These are phyloP conservation scores for Viola odorata DNA, from an alignment of 345 rosid genomes.

Conservation along the genomic window DNA sequence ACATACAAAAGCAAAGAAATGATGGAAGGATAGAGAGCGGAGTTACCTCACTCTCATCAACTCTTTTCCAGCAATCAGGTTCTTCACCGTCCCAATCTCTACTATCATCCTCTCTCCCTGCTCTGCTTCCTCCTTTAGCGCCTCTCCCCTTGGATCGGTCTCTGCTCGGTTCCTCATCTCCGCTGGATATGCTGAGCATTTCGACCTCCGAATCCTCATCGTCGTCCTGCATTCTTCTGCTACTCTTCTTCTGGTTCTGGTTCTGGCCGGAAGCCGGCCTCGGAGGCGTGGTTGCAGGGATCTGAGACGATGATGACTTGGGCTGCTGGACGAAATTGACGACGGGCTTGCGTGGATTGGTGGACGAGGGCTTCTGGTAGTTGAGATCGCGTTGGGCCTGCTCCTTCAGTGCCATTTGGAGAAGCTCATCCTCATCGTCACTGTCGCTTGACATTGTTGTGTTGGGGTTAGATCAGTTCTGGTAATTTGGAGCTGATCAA, in stretches of 20 bases:
- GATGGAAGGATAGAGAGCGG: not conserved
- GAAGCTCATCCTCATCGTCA: constrained; percentile 94
- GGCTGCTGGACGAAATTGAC: constrained; percentile 79
- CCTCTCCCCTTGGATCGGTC: constrained; percentile 32
- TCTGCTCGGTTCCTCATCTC: constrained; percentile 70
- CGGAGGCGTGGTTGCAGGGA: constrained; percentile 17
- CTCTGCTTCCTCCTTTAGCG: constrained; percentile 20
- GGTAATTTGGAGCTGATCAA: too few species aligned
- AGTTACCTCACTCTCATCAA: constrained; percentile 77
- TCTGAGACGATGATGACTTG: too few species aligned
- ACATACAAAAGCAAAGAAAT: not conserved
- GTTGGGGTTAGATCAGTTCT: too few species aligned
- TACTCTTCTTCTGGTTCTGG: constrained; percentile 13
- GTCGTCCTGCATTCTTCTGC: constrained; percentile 44
- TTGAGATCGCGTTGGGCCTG: constrained; percentile 71
- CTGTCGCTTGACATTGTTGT: constrained; percentile 76
- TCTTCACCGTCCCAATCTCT: constrained; percentile 81
- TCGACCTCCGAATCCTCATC: constrained; percentile 97
- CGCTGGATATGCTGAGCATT: constrained; percentile 96
- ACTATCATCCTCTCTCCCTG: constrained; percentile 51
- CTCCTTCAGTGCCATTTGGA: constrained; percentile 89
- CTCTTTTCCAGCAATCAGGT: constrained; percentile 93
- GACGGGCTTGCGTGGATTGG: constrained; percentile 44
- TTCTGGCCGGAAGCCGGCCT: constrained; percentile 5
- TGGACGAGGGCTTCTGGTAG: constrained; percentile 51